phyloP scores from a whole-genome alignment of 2,329 filamentous ascomycete genomes.

The Corynespora cassiicola region DNA sequence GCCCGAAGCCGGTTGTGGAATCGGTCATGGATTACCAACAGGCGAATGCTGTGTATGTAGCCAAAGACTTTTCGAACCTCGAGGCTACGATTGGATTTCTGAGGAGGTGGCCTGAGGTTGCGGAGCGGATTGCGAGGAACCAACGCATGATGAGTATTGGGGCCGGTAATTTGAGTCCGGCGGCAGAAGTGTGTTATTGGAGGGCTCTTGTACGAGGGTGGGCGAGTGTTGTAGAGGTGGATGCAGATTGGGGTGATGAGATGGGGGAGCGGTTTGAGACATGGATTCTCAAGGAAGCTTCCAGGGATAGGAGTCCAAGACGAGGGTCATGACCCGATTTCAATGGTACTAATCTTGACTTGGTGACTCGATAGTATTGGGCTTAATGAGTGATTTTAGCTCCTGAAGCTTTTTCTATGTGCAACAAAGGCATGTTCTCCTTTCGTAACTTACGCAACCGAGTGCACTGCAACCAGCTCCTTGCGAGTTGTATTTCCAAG shows the following conservation, averaged over 20 bases:
- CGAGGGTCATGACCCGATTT: too few species aligned
- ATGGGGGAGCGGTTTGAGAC: constrained; percentile 20
- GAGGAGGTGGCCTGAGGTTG: constrained; percentile 11
- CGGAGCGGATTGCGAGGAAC: constrained; percentile 17
- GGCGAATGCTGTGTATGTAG: constrained; percentile 23
- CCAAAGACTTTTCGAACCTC: constrained; percentile 16
- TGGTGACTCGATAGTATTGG: too few species aligned
- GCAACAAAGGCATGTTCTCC: too few species aligned
- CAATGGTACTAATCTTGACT: too few species aligned
- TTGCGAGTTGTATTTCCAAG: too few species aligned
- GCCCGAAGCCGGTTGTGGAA: not conserved
- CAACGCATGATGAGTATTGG: constrained; percentile 13
- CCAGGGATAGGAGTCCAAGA: too few species aligned
- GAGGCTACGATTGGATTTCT: constrained; percentile 14
- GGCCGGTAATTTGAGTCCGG: constrained; percentile 13
- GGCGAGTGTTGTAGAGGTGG: constrained; percentile 10
- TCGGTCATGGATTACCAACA: constrained; percentile 7
- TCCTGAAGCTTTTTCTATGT: too few species aligned
- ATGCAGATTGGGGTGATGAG: constrained; percentile 15
- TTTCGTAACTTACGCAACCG: too few species aligned
- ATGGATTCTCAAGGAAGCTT: constrained; percentile 20
- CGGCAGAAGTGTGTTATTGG: constrained; percentile 27
- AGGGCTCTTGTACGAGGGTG: constrained; percentile 18
- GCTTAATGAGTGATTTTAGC: too few species aligned
- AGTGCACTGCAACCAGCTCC: too few species aligned